phyloP scores from a whole-genome alignment of 805 yeast genomes.

The Blastobotrys attinorum region DNA sequence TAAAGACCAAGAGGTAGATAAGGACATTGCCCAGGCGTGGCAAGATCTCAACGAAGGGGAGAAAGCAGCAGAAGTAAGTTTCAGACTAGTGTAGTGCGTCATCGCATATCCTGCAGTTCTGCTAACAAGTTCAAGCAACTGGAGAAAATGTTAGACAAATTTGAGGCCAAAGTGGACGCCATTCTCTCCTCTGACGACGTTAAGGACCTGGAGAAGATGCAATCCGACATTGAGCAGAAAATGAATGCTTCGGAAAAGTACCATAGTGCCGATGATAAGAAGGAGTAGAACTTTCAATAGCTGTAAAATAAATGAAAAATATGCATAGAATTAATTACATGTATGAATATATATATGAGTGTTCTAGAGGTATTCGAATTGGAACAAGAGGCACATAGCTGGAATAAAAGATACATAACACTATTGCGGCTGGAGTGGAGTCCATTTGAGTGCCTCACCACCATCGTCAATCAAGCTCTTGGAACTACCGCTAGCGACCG shows the following conservation, averaged over 20 bases:
- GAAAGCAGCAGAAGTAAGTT: constrained; percentile 44
- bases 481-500: too few species aligned
- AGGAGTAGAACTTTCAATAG: neutral
- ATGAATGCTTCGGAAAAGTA: neutral
- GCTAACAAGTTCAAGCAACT: constrained; percentile 29
- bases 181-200: constrained; percentile 30
- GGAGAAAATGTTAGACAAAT: constrained; percentile 55
- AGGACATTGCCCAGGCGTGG: constrained; percentile 47
- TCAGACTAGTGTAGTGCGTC: neutral
- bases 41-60: constrained; percentile 63
- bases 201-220: constrained; percentile 28
- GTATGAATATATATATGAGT: constrained; percentile 6
- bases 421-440: constrained; percentile 11
- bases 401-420: neutral
- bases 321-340: neutral
- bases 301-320: too few species aligned
- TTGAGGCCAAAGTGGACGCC: constrained; percentile 58
- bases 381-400: too few species aligned
- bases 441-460: too few species aligned
- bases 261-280: constrained; percentile 6
- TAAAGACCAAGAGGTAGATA: constrained; percentile 5
- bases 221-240: constrained; percentile 6
- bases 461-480: constrained; percentile 8
- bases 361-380: too few species aligned
- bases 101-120: neutral